Conservation (phyloP, 805 yeast species). For the Hanseniaspora mollemarum region DNA sequence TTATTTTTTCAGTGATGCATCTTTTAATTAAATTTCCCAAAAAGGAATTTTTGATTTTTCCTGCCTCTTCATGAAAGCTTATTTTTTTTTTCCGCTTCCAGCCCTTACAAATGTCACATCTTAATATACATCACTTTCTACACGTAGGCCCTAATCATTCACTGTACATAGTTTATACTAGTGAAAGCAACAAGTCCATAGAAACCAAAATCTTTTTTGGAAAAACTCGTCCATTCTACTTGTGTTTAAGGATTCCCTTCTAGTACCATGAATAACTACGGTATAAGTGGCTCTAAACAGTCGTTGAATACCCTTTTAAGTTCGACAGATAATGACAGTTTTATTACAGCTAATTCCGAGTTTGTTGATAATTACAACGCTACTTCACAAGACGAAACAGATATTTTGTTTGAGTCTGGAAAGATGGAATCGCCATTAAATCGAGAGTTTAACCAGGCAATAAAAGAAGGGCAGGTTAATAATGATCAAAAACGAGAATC, state of each 20-base stretch:
- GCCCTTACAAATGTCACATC: neutral
- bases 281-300: neutral
- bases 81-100: neutral
- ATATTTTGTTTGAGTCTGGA: neutral
- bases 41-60: too few species aligned
- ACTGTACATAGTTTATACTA: too few species aligned
- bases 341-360: slow-evolving; percentile 8
- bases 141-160: too few species aligned
- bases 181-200: too few species aligned
- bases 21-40: too few species aligned
- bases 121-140: too few species aligned
- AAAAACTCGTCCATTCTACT: too few species aligned
- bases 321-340: slow-evolving; percentile 7
- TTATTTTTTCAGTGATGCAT: too few species aligned
- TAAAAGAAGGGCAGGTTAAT: neutral
- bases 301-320: neutral
- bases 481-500: neutral
- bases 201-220: too few species aligned
- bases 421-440: neutral
- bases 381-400: neutral
- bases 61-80: neutral
- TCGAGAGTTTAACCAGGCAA: neutral
- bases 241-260: too few species aligned
- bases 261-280: neutral
- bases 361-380: neutral